phyloP scores from a whole-genome alignment of 2,329 filamentous ascomycete species.

The Pestalotiopsis sp. region DNA sequence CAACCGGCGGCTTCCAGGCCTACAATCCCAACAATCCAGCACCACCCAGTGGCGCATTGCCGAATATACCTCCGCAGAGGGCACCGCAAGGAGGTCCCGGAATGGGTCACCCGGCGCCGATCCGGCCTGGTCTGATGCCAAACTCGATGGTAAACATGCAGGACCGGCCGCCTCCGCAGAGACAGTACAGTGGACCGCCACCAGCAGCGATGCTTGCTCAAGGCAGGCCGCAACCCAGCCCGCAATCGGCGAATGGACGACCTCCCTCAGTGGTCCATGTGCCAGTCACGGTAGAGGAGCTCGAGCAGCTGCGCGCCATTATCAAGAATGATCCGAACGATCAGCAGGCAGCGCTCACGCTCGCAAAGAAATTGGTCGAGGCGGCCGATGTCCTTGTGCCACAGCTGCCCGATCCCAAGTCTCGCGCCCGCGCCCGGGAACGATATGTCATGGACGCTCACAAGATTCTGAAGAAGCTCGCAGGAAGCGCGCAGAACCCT shows the following conservation, averaged over 20 bases:
- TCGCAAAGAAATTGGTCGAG: constrained; percentile 85
- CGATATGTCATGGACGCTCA: constrained; percentile 83
- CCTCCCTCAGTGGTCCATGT: constrained; percentile 34
- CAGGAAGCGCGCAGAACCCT: constrained; percentile 63
- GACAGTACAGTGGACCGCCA: constrained; percentile 53
- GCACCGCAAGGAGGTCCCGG: constrained; percentile 30
- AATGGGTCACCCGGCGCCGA: constrained; percentile 61
- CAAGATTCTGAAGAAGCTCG: constrained; percentile 89
- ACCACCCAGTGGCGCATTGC: constrained; percentile 22
- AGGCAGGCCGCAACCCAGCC: constrained; percentile 37
- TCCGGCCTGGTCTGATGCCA: constrained; percentile 64
- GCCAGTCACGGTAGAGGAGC: constrained; percentile 75
- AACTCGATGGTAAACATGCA: constrained; percentile 58
- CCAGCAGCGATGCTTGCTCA: constrained; percentile 30
- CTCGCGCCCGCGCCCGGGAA: constrained; percentile 75
- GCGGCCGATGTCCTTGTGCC: constrained; percentile 76
- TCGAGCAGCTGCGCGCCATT: constrained; percentile 71
- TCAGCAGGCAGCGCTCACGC: constrained; percentile 66
- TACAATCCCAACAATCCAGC: constrained; percentile 26
- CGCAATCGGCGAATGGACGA: constrained; percentile 30
- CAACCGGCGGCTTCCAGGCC: constrained; percentile 36
- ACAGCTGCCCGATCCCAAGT: constrained; percentile 66
- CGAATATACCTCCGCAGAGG: constrained; percentile 26
- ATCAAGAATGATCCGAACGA: constrained; percentile 75
- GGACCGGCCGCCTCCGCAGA: constrained; percentile 59